These are phyloP conservation scores for Rhododendron vialii DNA, from an alignment of 148 eudicot species.

Conservation along the genomic window DNA sequence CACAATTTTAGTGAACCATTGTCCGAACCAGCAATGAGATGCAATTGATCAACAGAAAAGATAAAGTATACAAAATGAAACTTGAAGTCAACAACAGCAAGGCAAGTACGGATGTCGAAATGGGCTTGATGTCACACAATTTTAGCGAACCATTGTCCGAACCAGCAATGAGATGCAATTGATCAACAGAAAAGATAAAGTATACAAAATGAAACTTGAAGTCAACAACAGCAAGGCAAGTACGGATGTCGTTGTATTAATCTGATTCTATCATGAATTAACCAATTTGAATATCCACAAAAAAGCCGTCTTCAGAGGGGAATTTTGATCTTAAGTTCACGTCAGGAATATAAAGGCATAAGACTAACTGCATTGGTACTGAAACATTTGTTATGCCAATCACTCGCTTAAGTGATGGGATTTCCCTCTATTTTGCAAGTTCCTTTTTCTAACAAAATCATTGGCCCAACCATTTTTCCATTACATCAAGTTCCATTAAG, in stretches of 20 bases:
- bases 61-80: neutral
- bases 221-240: neutral
- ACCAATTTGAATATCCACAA: neutral
- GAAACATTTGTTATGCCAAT: neutral
- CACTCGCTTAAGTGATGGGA: neutral
- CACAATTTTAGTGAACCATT: constrained; percentile 73
- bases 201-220: neutral
- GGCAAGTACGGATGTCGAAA: neutral
- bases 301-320: neutral
- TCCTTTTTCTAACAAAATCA: neutral
- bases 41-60: constrained; percentile 19
- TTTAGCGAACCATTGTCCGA: constrained; percentile 81
- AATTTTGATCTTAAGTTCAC: neutral
- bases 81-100: neutral
- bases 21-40: constrained; percentile 93
- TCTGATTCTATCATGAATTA: neutral
- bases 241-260: neutral
- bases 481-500: neutral
- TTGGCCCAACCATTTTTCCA: neutral
- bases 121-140: constrained; percentile 53
- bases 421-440: neutral
- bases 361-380: neutral
- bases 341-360: neutral
- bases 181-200: neutral
- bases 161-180: constrained; percentile 81